Percentiles rank a stretch among this genome's conserved stretches.
Conservation (phyloP, 2,329 filamentous ascomycete species). For the Nannizzia gypsea region DNA sequence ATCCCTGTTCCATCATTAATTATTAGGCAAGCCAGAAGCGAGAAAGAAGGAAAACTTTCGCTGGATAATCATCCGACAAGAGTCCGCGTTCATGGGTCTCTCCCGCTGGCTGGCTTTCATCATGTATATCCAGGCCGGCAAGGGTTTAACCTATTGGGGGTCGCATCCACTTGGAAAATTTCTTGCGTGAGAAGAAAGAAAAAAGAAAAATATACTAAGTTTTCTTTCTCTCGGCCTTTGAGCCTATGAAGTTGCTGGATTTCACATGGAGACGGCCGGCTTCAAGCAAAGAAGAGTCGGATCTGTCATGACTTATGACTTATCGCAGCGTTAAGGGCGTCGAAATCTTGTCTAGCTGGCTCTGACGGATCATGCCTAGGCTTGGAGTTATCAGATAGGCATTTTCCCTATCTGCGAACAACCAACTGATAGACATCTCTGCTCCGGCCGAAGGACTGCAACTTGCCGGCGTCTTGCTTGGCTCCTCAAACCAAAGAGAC, state of each 20-base stretch:
- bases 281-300: too few relatives aligned
- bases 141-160: neutral
- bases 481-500: too few relatives aligned
- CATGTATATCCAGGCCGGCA: neutral
- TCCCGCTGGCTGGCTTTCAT: neutral
- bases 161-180: neutral
- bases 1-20: neutral
- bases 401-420: too few relatives aligned
- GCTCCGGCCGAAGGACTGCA: too few relatives aligned
- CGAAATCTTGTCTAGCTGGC: too few relatives aligned
- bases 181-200: neutral
- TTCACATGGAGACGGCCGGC: neutral
- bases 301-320: too few relatives aligned
- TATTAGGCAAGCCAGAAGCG: neutral
- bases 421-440: too few relatives aligned
- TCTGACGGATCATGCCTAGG: too few relatives aligned
- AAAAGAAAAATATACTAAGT: neutral
- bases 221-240: neutral
- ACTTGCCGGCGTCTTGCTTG: too few relatives aligned
- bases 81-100: neutral
- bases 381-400: too few relatives aligned
- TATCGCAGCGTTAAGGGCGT: too few relatives aligned
- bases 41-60: neutral
- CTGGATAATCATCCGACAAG: constrained; percentile 1
- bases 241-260: neutral